Percentiles rank a stretch among this genome's conserved stretches.
Evolutionary conservation across 202 grass and related monocot species (phyloP).

Genomic region (Saccharum hybrid): DNA sequence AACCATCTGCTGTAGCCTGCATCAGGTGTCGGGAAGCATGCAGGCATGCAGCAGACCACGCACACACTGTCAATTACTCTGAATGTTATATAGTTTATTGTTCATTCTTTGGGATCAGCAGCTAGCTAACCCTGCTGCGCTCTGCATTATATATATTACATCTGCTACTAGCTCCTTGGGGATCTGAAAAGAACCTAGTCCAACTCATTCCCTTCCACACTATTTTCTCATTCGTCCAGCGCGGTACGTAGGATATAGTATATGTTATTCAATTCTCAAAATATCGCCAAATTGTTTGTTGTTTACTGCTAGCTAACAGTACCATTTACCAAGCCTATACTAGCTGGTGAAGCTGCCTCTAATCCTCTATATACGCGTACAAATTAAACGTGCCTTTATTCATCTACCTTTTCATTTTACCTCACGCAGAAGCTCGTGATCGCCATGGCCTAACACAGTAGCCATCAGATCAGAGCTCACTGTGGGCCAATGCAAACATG

Average conservation of each 20-base stretch:
- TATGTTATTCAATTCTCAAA: constrained; percentile 15
- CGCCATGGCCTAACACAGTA: background rate
- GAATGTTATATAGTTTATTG: constrained; percentile 14
- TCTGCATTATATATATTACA: background rate
- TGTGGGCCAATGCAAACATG: background rate
- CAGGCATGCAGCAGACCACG: too few species aligned
- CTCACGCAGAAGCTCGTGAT: background rate
- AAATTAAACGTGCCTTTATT: background rate
- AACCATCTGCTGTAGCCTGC: background rate
- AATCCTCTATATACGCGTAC: background rate
- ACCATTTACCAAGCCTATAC: background rate
- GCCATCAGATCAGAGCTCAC: background rate
- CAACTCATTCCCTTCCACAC: constrained; percentile 32
- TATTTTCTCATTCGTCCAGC: constrained; percentile 28
- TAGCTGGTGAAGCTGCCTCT: background rate
- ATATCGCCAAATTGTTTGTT: constrained; percentile 1
- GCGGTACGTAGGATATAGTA: constrained; percentile 24
- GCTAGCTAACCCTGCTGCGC: background rate
- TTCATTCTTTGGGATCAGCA: constrained; percentile 37
- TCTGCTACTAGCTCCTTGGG: background rate
- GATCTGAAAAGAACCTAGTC: constrained; percentile 52
- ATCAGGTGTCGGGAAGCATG: too few species aligned
- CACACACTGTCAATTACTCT: background rate
- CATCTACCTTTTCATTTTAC: background rate
- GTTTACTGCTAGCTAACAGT: background rate